A percentile compares a stretch with the other conserved stretches of the same genome.
Conservation (phyloP, 306 rosid genomes). For the Begonia loranthoides region DNA sequence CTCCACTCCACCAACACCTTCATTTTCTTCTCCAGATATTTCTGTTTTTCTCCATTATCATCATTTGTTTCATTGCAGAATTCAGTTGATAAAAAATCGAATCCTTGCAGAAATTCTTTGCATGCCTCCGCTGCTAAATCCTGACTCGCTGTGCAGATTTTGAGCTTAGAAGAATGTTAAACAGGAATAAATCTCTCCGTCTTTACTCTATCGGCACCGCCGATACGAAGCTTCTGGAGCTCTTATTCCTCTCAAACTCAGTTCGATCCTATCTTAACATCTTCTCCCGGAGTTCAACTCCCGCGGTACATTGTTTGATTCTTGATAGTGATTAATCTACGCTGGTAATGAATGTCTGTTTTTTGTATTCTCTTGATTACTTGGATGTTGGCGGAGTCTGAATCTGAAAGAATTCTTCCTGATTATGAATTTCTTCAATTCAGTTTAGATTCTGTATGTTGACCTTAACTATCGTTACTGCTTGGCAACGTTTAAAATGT, state of each 20-base stretch:
- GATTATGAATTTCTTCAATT: no score
- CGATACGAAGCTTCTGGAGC: constrained; percentile 77
- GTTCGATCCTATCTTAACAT: constrained; percentile 46
- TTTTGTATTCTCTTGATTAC: no score
- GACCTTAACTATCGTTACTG: no score
- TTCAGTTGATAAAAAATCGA: not conserved
- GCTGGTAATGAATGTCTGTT: no score
- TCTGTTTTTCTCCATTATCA: not conserved
- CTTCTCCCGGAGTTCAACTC: constrained; percentile 34
- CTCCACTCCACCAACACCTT: not conserved
- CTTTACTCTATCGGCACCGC: constrained; percentile 74
- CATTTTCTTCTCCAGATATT: not conserved
- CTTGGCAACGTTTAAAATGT: no score
- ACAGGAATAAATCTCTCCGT: constrained; percentile 12
- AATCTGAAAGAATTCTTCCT: not conserved
- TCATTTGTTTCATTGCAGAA: not conserved
- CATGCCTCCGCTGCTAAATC: not conserved
- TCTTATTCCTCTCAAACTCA: constrained; percentile 47
- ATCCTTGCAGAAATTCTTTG: not conserved
- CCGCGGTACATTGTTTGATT: constrained; percentile 18
- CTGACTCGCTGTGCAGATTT: not conserved
- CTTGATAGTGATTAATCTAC: no score
- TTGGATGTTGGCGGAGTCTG: not conserved
- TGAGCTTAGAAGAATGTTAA: constrained; percentile 15
- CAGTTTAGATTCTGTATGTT: no score